Evolutionary conservation across 306 rosid genomes (phyloP).

Genomic region (Dryas octopetala): DNA sequence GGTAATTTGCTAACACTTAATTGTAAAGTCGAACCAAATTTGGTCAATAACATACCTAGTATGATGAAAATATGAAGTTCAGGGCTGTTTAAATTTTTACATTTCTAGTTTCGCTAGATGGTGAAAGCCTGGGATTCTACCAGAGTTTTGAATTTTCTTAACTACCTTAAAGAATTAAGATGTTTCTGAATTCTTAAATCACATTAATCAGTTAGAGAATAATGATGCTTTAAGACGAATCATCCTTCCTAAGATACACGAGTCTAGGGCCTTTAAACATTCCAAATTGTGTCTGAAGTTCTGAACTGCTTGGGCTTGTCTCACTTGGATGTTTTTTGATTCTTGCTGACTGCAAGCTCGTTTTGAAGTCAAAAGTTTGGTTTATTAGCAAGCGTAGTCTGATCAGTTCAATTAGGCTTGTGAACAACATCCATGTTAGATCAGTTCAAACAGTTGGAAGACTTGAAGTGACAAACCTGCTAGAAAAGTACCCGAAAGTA

Average conservation of each 20-base stretch:
- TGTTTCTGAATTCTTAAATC: not conserved
- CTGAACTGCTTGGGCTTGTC: not conserved
- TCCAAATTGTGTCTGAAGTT: not conserved
- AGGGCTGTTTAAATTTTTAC: not conserved
- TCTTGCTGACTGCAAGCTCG: not conserved
- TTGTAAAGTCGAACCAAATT: not conserved
- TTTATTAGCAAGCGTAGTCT: not conserved
- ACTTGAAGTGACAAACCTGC: not conserved
- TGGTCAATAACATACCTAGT: not conserved
- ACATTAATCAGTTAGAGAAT: not conserved
- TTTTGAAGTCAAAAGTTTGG: slow-evolving; percentile 1
- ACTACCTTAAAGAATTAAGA: not conserved
- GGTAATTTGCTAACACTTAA: slow-evolving; percentile 3
- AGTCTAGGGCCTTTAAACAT: not conserved
- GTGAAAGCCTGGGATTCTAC: not conserved
- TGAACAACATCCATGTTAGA: not conserved
- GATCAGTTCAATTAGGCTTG: not conserved
- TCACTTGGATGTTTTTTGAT: not conserved
- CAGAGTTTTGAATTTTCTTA: not conserved
- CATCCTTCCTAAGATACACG: not conserved
- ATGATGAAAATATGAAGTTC: not conserved
- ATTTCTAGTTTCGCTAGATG: not conserved
- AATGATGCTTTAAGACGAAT: not conserved
- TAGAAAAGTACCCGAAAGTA: not conserved
- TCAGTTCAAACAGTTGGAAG: not conserved